Conservation (phyloP, 2,329 filamentous ascomycete genomes). For the Tolypocladium cylindrosporum region DNA sequence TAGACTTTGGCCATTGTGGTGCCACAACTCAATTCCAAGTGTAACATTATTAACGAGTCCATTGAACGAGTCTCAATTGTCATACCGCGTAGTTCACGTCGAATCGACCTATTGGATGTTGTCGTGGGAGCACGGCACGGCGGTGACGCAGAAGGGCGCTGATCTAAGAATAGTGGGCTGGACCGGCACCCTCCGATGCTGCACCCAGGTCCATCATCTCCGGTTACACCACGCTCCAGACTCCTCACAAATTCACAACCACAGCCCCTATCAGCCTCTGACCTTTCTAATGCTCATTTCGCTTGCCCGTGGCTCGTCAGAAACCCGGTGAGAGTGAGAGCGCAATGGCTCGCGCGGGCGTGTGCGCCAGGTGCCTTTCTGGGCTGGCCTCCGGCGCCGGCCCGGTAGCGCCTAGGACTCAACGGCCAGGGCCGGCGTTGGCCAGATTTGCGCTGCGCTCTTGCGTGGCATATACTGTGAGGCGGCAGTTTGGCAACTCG, state of each 20-base stretch:
- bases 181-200: not conserved
- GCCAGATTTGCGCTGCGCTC: not conserved
- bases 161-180: not conserved
- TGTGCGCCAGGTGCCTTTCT: not conserved
- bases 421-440: not conserved
- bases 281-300: not conserved
- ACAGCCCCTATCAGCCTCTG: not conserved
- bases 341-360: not conserved
- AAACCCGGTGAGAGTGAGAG: not conserved
- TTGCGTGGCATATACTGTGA: not conserved
- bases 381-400: not conserved
- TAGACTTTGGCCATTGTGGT: not conserved
- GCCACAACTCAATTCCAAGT: constrained; percentile 7
- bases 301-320: not conserved
- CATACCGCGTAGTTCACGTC: not conserved
- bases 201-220: not conserved
- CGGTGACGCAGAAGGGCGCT: not conserved
- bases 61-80: no score
- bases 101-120: not conserved
- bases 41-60: not conserved
- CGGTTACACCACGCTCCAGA: not conserved
- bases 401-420: not conserved
- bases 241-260: not conserved
- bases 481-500: not conserved
- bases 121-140: not conserved